Evolutionary conservation across 176 grass and related monocot genomes (phyloP).

Genomic region (Eleusine coracana): DNA sequence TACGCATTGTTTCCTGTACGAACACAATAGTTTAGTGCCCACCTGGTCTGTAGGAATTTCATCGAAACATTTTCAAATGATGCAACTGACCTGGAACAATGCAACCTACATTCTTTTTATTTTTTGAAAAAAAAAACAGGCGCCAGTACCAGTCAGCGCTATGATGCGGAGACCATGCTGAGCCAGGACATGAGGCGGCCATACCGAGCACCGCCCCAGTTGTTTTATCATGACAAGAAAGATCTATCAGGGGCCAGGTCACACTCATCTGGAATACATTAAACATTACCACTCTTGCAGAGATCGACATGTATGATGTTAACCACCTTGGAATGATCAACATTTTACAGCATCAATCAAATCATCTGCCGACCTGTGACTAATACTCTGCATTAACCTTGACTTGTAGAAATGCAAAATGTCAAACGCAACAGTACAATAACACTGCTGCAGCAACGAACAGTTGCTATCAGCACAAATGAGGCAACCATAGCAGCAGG

Average conservation of each 20-base stretch:
- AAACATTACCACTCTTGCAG: slow-evolving; percentile 36
- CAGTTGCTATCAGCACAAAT: slow-evolving; percentile 2
- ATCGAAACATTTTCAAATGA: background rate
- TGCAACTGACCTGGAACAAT: slow-evolving; percentile 10
- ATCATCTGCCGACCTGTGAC: slow-evolving; percentile 19
- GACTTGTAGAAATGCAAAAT: background rate
- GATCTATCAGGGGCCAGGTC: slow-evolving; percentile 37
- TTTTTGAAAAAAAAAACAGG: background rate
- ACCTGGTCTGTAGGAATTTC: background rate
- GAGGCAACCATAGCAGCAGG: slow-evolving; percentile 5
- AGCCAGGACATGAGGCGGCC: slow-evolving; percentile 44
- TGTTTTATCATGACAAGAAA: slow-evolving; percentile 55
- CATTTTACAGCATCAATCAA: slow-evolving; percentile 13
- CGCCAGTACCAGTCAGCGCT: slow-evolving; percentile 41
- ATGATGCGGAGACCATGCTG: slow-evolving; percentile 15
- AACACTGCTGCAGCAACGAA: slow-evolving; percentile 6
- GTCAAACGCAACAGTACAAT: slow-evolving; percentile 27
- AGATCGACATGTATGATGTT: slow-evolving; percentile 45
- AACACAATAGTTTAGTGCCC: background rate
- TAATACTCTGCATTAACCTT: background rate
- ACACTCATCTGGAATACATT: slow-evolving; percentile 38
- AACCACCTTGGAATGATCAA: slow-evolving; percentile 27
- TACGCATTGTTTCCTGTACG: background rate
- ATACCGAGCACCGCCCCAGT: slow-evolving; percentile 47
- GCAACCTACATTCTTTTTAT: background rate